Percentiles rank a stretch among this genome's conserved stretches.
Evolutionary conservation across 2,329 filamentous ascomycete genomes (phyloP).

Genomic region (Colletotrichum destructivum): DNA sequence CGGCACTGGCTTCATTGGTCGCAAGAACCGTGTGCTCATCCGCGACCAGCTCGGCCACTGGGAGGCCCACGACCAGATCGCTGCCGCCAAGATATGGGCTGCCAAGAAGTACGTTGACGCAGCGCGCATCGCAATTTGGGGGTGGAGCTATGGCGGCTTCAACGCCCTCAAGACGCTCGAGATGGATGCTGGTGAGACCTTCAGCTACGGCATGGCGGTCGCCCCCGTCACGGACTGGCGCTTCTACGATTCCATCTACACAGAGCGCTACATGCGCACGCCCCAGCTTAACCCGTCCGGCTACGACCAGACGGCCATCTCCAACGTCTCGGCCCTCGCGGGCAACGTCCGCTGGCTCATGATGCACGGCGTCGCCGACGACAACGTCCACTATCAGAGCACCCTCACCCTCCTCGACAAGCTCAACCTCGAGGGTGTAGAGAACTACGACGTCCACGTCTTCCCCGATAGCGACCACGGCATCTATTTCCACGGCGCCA

Average conservation of each 20-base stretch:
- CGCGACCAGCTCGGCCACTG: slow-evolving; percentile 87
- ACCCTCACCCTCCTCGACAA: slow-evolving; percentile 89
- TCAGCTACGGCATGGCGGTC: slow-evolving; percentile 97
- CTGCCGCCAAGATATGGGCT: slow-evolving; percentile 87
- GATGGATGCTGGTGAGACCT: slow-evolving; percentile 88
- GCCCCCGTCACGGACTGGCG: slow-evolving; percentile 99
- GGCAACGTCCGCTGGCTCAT: slow-evolving; percentile 89
- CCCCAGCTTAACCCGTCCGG: slow-evolving; percentile 85
- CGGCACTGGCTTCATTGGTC: slow-evolving; percentile 91
- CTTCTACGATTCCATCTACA: slow-evolving; percentile 95
- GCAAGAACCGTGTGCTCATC: slow-evolving; percentile 85
- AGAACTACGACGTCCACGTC: slow-evolving; percentile 97
- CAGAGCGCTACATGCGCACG: slow-evolving; percentile 97
- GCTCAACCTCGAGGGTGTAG: slow-evolving; percentile 83
- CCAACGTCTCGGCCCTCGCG: slow-evolving; percentile 79
- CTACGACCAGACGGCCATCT: slow-evolving; percentile 82
- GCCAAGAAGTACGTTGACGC: slow-evolving; percentile 86
- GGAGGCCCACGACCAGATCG: slow-evolving; percentile 93
- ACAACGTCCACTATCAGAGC: slow-evolving; percentile 98
- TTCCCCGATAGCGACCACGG: slow-evolving; percentile 97
- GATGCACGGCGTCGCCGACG: slow-evolving; percentile 97
- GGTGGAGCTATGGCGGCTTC: slow-evolving; percentile 98
- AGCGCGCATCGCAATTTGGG: slow-evolving; percentile 92
- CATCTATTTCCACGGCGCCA: slow-evolving; percentile 95
- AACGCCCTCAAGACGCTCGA: slow-evolving; percentile 96